Conservation (phyloP, 352 stramenopile genomes). For the Phytophthora rubi region DNA sequence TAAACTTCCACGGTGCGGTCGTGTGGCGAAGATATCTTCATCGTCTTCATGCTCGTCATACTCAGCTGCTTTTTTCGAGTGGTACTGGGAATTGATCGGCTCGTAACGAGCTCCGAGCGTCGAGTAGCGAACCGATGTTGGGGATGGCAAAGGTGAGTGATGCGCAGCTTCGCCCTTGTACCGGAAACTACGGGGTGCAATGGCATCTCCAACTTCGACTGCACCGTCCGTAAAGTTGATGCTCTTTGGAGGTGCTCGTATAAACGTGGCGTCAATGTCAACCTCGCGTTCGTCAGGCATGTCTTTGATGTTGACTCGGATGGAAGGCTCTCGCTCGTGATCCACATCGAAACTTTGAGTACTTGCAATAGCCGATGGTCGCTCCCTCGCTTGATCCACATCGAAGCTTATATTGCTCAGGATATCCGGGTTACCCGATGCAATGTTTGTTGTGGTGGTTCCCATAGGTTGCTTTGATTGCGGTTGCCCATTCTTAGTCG, state of each 20-base stretch:
- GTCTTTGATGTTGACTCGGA: conserved; percentile 59
- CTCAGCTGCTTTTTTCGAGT: conserved; percentile 73
- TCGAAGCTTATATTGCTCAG: conserved; percentile 58
- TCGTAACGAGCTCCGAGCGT: conserved; percentile 72
- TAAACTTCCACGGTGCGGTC: conserved; percentile 48
- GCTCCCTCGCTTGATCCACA: conserved; percentile 57
- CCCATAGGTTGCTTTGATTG: conserved; percentile 28
- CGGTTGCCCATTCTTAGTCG: conserved; percentile 24
- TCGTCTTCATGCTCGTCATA: conserved; percentile 64
- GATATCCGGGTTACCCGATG: conserved; percentile 15
- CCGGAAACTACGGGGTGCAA: conserved; percentile 68
- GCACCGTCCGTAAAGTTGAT: conserved; percentile 71
- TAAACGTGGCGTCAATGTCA: conserved; percentile 39
- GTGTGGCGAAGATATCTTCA: conserved; percentile 33
- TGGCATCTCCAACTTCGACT: conserved; percentile 57
- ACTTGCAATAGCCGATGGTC: conserved; percentile 18
- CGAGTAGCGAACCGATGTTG: conserved; percentile 53
- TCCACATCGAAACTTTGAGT: conserved; percentile 69
- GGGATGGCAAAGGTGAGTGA: conserved; percentile 48
- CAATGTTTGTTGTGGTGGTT: conserved; percentile 12
- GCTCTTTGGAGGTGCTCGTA: conserved; percentile 60
- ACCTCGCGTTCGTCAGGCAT: conserved; percentile 55
- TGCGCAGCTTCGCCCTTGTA: conserved; percentile 57
- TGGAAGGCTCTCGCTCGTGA: conserved; percentile 45
- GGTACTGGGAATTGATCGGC: conserved; percentile 70